phyloP scores from a whole-genome alignment of 352 stramenopile species.

The Phytopythium delawarense region DNA sequence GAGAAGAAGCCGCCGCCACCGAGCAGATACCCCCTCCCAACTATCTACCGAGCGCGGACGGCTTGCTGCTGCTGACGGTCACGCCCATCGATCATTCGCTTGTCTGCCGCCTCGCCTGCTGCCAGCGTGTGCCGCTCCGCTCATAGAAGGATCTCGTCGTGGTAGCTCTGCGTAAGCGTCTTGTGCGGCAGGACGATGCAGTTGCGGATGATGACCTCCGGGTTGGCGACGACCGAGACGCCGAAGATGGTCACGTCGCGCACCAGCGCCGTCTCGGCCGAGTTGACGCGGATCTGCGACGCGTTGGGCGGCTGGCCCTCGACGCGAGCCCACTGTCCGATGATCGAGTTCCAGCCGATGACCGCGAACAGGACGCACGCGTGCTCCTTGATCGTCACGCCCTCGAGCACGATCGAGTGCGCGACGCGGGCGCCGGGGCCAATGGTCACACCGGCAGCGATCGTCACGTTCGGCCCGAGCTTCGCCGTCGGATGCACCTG shows the following conservation, averaged over 20 bases:
- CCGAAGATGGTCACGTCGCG: constrained; percentile 89
- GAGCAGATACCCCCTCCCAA: background rate
- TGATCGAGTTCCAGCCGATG: constrained; percentile 88
- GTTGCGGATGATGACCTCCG: constrained; percentile 88
- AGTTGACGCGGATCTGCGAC: constrained; percentile 62
- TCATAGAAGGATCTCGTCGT: constrained; percentile 89
- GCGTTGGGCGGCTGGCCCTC: constrained; percentile 82
- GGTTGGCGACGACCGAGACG: constrained; percentile 82
- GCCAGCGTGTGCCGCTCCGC: constrained; percentile 11
- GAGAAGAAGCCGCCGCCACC: background rate
- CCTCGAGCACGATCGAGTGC: constrained; percentile 87
- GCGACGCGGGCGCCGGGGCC: constrained; percentile 74
- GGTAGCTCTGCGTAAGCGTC: constrained; percentile 83
- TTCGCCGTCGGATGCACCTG: constrained; percentile 85
- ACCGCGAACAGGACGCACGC: constrained; percentile 84
- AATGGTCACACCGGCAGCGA: constrained; percentile 81
- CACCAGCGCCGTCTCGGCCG: constrained; percentile 67
- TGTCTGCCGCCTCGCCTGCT: background rate
- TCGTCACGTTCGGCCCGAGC: constrained; percentile 82
- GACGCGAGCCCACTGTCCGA: constrained; percentile 82
- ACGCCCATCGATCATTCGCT: background rate
- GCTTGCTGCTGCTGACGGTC: background rate
- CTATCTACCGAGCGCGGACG: background rate
- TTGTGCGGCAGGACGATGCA: constrained; percentile 88
- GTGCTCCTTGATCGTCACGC: constrained; percentile 86